phyloP scores from a whole-genome alignment of 2,329 filamentous ascomycete genomes.

The Colletotrichum nymphaeae region DNA sequence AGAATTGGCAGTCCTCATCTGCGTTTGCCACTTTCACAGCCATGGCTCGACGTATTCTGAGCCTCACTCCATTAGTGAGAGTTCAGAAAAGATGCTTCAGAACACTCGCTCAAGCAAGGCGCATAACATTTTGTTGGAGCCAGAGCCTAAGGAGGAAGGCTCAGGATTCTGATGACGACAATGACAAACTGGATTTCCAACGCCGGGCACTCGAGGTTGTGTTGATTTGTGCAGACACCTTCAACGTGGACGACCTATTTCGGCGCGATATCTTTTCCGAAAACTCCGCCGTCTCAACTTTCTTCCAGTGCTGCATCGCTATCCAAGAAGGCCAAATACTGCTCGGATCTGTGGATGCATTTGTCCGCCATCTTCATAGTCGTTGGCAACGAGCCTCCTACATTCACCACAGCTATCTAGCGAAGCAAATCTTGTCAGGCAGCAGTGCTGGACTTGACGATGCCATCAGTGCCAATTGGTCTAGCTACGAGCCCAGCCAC shows the following conservation, averaged over 20 bases:
- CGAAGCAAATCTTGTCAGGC: not conserved
- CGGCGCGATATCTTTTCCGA: slow-evolving; percentile 43
- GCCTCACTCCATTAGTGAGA: slow-evolving; percentile 43
- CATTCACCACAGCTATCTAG: not conserved
- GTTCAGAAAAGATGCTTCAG: slow-evolving; percentile 43
- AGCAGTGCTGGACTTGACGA: not conserved
- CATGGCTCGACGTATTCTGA: slow-evolving; percentile 55
- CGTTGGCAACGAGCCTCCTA: slow-evolving; percentile 1
- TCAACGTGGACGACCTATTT: slow-evolving; percentile 50
- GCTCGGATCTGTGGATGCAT: not conserved
- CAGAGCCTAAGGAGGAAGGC: slow-evolving; percentile 44
- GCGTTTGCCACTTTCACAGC: slow-evolving; percentile 52
- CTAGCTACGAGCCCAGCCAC: not conserved
- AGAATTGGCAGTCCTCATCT: slow-evolving; percentile 63
- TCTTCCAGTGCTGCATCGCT: slow-evolving; percentile 50
- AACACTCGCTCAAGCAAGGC: slow-evolving; percentile 46
- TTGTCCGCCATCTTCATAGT: not conserved
- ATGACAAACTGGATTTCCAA: slow-evolving; percentile 45
- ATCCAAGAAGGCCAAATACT: slow-evolving; percentile 45
- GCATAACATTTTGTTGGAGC: slow-evolving; percentile 53
- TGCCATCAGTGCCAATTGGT: not conserved
- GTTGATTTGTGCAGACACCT: slow-evolving; percentile 55
- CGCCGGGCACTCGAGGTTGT: slow-evolving; percentile 50
- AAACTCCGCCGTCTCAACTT: slow-evolving; percentile 37
- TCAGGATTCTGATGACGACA: slow-evolving; percentile 38